Percentiles rank a stretch among this genome's conserved stretches.
These are phyloP conservation scores for Telfairia occidentalis DNA, from an alignment of 331 rosid species.

Conservation along the genomic window DNA sequence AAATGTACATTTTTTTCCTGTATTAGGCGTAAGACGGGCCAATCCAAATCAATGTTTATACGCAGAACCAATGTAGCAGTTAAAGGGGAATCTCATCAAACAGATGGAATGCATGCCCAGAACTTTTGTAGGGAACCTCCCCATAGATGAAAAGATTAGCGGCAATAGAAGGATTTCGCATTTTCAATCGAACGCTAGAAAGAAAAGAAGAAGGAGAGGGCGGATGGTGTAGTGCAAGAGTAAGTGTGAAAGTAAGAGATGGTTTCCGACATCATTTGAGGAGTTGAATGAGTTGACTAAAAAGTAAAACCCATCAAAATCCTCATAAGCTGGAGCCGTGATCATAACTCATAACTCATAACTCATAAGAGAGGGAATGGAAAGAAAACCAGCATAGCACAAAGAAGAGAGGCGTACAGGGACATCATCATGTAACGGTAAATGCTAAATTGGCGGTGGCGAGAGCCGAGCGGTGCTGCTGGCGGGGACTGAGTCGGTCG, in stretches of 20 bases:
- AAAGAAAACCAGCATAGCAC: not conserved
- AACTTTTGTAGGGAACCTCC: not conserved
- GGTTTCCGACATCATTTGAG: not conserved
- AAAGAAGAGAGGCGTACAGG: not conserved
- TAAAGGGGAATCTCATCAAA: conserved; percentile 1
- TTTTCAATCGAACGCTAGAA: not conserved
- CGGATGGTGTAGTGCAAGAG: not conserved
- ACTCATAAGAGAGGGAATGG: not conserved
- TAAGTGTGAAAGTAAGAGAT: not conserved
- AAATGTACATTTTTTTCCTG: not conserved
- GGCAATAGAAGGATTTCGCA: not conserved
- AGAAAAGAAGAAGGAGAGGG: not conserved
- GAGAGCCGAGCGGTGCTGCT: not conserved
- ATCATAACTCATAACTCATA: no score
- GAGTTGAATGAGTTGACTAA: not conserved
- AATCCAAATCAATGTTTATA: not conserved
- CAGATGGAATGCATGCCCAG: not conserved
- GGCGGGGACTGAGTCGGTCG: not conserved
- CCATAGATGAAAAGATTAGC: not conserved
- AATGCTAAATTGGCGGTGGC: no score
- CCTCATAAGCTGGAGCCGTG: not conserved
- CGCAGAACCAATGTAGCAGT: not conserved
- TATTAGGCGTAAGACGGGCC: not conserved
- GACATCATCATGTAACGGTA: not conserved
- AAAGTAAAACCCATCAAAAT: not conserved